Evolutionary conservation across 192 early-diverging fungal genomes (phyloP).

Genomic region (Backusella morwellensis): DNA sequence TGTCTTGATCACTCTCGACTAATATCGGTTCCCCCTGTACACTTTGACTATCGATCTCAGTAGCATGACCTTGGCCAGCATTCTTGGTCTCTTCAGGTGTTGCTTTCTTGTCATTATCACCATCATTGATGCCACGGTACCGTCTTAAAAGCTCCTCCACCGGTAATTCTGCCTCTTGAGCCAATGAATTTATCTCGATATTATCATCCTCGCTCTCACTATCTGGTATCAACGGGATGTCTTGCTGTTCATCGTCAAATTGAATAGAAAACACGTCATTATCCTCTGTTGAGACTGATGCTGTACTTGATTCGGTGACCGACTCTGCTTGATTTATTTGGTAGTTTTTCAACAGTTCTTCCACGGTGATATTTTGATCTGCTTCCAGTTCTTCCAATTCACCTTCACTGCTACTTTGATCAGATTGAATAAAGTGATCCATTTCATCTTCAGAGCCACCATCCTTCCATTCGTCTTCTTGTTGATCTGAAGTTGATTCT

Average conservation of each 20-base stretch:
- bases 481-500: not conserved
- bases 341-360: conserved; percentile 56
- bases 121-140: conserved; percentile 20
- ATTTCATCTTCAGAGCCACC: conserved; percentile 7
- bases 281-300: not conserved
- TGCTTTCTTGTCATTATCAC: not conserved
- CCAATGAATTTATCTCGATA: conserved; percentile 30
- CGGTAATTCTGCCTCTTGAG: conserved; percentile 18
- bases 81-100: conserved; percentile 8
- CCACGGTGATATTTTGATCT: conserved; percentile 66
- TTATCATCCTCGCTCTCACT: conserved; percentile 33
- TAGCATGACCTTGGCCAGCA: conserved; percentile 2
- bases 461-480: not conserved
- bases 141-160: conserved; percentile 38
- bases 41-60: conserved; percentile 2
- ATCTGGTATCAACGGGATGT: conserved; percentile 25
- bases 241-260: conserved; percentile 23
- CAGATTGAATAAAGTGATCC: conserved; percentile 27
- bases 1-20: conserved; percentile 16
- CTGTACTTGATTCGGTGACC: conserved; percentile 14
- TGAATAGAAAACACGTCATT: conserved; percentile 1
- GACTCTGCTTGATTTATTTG: conserved; percentile 31
- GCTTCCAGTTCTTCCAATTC: conserved; percentile 51
- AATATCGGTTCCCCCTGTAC: not conserved
- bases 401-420: conserved; percentile 25